These are phyloP conservation scores for Diaporthe sp. DNA, from an alignment of 2,329 filamentous ascomycete species.

Conservation along the genomic window DNA sequence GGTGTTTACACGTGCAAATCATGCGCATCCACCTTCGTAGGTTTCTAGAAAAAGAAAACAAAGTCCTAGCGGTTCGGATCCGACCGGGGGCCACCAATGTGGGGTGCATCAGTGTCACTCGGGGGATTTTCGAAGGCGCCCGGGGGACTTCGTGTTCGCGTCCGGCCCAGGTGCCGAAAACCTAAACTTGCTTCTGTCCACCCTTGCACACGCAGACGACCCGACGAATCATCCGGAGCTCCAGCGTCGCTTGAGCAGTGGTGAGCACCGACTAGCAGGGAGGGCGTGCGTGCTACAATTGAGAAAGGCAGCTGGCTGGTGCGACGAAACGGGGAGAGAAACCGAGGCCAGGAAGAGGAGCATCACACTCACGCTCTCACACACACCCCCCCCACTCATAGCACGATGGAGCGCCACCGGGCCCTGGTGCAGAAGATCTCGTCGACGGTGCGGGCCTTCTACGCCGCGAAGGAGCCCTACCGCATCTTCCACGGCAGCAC, in stretches of 20 bases:
- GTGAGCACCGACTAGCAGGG: not conserved
- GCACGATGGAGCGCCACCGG: constrained; percentile 63
- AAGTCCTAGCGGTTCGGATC: not conserved
- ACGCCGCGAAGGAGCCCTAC: constrained; percentile 69
- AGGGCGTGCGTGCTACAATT: not conserved
- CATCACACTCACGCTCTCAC: not conserved
- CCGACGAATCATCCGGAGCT: not conserved
- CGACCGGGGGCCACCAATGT: not conserved
- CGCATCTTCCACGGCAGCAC: constrained; percentile 84
- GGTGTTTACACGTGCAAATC: not conserved
- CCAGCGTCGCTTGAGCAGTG: not conserved
- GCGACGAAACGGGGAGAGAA: not conserved
- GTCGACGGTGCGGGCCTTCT: constrained; percentile 62
- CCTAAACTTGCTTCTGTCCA: not conserved
- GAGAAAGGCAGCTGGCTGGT: not conserved
- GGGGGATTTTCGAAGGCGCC: not conserved
- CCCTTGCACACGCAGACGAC: not conserved
- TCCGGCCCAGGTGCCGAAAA: constrained; percentile 17
- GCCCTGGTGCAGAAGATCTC: constrained; percentile 64
- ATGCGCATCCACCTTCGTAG: not conserved
- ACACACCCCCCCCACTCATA: too few species aligned
- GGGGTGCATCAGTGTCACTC: constrained; percentile 18
- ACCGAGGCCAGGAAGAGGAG: not conserved
- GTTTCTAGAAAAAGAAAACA: not conserved
- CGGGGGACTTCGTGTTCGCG: not conserved